These are phyloP conservation scores for Rhynchosporium secalis DNA, from an alignment of 2,329 filamentous ascomycete species.

Conservation along the genomic window DNA sequence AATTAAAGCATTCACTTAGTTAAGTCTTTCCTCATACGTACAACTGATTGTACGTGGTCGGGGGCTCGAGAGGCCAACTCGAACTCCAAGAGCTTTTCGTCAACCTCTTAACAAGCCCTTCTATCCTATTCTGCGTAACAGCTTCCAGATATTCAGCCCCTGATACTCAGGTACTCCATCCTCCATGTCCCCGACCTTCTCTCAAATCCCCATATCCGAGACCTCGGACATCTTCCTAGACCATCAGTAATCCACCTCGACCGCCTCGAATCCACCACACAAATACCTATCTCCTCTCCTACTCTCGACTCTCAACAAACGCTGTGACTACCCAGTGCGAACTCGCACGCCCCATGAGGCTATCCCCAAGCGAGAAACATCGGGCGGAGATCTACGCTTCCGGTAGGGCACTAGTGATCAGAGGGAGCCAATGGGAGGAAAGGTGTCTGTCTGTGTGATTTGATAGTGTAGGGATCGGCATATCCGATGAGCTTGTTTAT, in stretches of 20 bases:
- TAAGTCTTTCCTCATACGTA: no score
- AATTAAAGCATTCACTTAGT: no score
- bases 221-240: background rate
- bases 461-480: background rate
- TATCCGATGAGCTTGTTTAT: no score
- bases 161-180: no score
- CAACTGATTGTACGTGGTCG: no score
- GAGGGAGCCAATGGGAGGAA: background rate
- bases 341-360: background rate
- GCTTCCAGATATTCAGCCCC: no score
- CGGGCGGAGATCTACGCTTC: conserved; percentile 4
- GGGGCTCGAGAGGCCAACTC: no score
- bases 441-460: background rate
- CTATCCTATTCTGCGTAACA: background rate
- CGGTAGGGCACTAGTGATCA: background rate
- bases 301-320: background rate
- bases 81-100: background rate
- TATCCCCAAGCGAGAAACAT: background rate
- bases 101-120: background rate
- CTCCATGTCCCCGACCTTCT: conserved; percentile 1
- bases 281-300: no score
- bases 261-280: background rate
- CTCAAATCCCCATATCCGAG: background rate
- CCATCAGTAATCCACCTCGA: background rate
- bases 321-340: background rate